Evolutionary conservation across 495 filamentous ascomycete species (phyloP), one percentile per base, ranked within the genome.

Genomic region (Penicillium canariense): DNA sequence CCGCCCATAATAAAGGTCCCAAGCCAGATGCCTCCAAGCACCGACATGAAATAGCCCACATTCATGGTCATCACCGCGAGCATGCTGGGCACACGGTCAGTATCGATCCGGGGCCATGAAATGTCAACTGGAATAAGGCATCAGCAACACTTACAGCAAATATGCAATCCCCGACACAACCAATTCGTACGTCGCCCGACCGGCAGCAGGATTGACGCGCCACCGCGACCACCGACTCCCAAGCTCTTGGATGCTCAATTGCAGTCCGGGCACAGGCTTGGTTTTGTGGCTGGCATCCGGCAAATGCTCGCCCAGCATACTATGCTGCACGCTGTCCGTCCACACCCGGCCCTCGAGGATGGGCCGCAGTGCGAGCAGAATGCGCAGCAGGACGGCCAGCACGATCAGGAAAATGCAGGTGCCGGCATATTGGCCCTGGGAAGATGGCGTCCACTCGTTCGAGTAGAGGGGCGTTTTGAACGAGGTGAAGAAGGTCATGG

Each of bases 61-160:
- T 69, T 69, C 67, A 69, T 69, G 5, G 67, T 69, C 67, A 69
- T 69, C 20, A 68, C 62, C 20, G 56, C 67, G 12, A 69, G 56
- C 67, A 69, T 69, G 10, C 66, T 69, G 32, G 38, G 15, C 2
- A 7, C 2, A 2, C 7, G 0, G 9, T 50, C 5, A 48, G 42
- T 27, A n/a, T 55, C 14, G 27, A 18, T 32, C 23, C 12, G 18
- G 25, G 1, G 14, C 28, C 18, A 15, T 39, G 44, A 45, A 30
- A 26, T 22, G 8, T 8, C 28, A 32, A 15, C 20, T 9, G 10
- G 18, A 39, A 25, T 20, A 26, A 2, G n/a, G 14, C 30, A 30
- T 0, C 11, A 20, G n/a, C n/a, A 25, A 32, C 39, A 61, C 59
- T 58, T 28, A 67, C 60, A 65, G 56, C 22, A 68, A 47, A 58